Evolutionary conservation across 441 rosid genomes (phyloP), one percentile per base, ranked within the genome.

Genomic region (Euphorbia schlechtendalii): DNA sequence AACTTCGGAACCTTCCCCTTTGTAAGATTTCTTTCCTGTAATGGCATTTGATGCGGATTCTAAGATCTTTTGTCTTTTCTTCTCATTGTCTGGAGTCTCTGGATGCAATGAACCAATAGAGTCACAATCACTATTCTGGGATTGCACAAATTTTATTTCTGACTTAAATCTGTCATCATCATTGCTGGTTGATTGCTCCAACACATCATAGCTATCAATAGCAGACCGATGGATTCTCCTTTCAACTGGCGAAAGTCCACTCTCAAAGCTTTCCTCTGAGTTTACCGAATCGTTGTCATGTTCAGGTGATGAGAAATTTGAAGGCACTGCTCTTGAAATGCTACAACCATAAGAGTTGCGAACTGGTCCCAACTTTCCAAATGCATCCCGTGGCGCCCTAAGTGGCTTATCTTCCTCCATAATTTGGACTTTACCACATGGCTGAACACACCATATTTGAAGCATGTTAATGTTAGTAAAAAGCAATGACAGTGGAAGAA

Each of bases 401-500:
- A 87, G 58, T 53, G 99, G 93, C 56, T 74, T 66, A 77, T 87
- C 90, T 83, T 93, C 99, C 68, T 89, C 84, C 40, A 88, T 78
- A 65, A 93, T 87, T 72, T 86, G 96, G 67, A 84, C 82, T 81
- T 93, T 96, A 64, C 92, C 97, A 65, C 81, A 83, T 61, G 86
- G 86, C 99, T 93, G 72, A 41, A 69, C 71, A 69, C 18, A 53
- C 25, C 11, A 71, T 61, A 21, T 21, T 49, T 59, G 36, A 12
- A 64, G 25, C 49, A 75, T 27, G 72, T 75, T 59, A 68, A 64
- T 64, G 59, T 52, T 17, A 67, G 38, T 32, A 30, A 56, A 25
- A 38, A 55, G 43, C 61, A 68, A 67, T 12, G 36, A 36, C 25
- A 51, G 15, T 17, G n/a, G 59, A 73, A 61, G 14, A 66, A 7